Base-by-base conservation (phyloP, 2,329 filamentous ascomycete genomes). In the Fusarium brachygibbosum region DNA sequence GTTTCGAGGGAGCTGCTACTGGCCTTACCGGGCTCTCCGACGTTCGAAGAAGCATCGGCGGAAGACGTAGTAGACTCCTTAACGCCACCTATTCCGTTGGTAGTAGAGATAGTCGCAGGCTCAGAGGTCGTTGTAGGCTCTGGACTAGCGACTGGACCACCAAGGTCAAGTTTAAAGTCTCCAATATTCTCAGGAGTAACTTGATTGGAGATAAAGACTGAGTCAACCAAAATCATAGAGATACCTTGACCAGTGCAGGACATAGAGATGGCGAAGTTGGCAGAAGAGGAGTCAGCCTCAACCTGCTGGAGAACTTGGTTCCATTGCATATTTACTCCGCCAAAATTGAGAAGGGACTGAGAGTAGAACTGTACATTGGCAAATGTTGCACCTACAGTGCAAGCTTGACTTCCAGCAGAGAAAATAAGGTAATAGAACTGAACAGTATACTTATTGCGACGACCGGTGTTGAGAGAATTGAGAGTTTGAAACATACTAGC, bases 171-270 rank as follows among this genome's bases (percentile, higher is more conserved):
- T 1, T 53, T 21, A 8, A 57, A 66, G 12, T 56, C 25, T 12
- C 35, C 51, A 29, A 67, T 67, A 1, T 55, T 67, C 1, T 57
- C 31, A 5, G 62, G 64, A 1, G 57, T 67, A 3, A 67, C 62
- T 14, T 66, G 57, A 17, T 63, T 52, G 1, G 62, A 67, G 34
- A 67, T 41, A 7, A 67, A 67, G 19, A 66, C 23, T 1, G 63
- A 67, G 45, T 67, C 62, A 17, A 67, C 31, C 13, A 57, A 41
- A 1, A 67, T 61, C 17, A 32, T 48, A 1, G 50, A 34, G 2
- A 37, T 5, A 6, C 64, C 64, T 14, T 19, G n/a, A 2, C 57
- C 57, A 23, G 19, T 21, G 14, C 64, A 67, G 5, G 21, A 48
- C 31, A 66, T 49, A 14, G 45, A 54, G 28, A 66, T 66, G 9